These are phyloP conservation scores for Picocystis sp. DNA, from an alignment of 163 green algal species.

Conservation along the genomic window DNA sequence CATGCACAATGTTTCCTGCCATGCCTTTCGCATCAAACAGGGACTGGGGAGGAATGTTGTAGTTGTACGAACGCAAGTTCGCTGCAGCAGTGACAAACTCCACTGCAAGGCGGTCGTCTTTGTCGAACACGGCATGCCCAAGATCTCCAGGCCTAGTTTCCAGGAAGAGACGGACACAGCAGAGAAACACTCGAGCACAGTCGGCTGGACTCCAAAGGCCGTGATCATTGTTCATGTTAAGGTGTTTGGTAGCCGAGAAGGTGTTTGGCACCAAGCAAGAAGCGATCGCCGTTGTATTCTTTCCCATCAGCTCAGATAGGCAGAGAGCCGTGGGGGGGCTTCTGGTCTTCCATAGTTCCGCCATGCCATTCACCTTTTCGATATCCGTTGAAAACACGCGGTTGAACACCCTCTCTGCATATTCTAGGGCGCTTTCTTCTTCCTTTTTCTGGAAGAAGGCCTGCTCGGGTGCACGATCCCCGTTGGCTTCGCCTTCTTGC, in stretches of 20 bases:
- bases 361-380: slow-evolving; percentile 40
- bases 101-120: slow-evolving; percentile 76
- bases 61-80: slow-evolving; percentile 65
- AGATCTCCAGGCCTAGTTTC: slow-evolving; percentile 25
- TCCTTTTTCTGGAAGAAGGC: slow-evolving; percentile 44
- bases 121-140: slow-evolving; percentile 49
- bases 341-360: slow-evolving; percentile 57
- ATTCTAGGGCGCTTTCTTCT: slow-evolving; percentile 43
- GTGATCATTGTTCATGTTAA: slow-evolving; percentile 43
- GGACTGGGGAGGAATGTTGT: slow-evolving; percentile 42
- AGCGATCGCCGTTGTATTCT: too few relatives aligned
- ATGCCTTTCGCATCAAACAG: slow-evolving; percentile 48
- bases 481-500: neutral
- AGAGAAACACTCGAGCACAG: slow-evolving; percentile 63
- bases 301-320: too few relatives aligned
- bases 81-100: slow-evolving; percentile 81
- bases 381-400: slow-evolving; percentile 60
- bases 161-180: slow-evolving; percentile 37
- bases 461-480: slow-evolving; percentile 16
- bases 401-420: slow-evolving; percentile 62
- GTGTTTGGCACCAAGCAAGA: neutral
- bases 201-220: slow-evolving; percentile 48
- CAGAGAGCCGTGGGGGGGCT: too few relatives aligned
- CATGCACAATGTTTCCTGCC: slow-evolving; percentile 98
- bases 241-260: slow-evolving; percentile 15